Evolutionary conservation across 2,329 filamentous ascomycete species (phyloP), one percentile per base, ranked within the genome.

Genomic region (Orbilia javanica): DNA sequence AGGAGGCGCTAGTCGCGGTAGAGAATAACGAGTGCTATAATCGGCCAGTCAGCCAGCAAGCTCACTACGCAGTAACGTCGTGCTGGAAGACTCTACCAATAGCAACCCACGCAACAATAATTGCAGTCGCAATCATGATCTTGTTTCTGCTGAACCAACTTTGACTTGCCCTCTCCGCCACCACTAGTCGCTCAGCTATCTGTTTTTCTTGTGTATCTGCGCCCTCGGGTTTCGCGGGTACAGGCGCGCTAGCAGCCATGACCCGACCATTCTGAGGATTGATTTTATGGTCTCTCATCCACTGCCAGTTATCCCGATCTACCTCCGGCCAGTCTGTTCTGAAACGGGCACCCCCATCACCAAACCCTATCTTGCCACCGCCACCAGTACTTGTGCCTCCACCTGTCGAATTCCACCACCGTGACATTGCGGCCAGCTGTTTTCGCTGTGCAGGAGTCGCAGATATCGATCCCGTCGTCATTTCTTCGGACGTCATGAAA

Each of bases 401-500:
- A 46, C 95, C 94, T 0, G 95, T 98, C 36, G 91, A 93, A 85
- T 99, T 99, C 94, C 94, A 98, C 96, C 96, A 99, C 68, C 93
- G 87, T 15, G 93, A 93, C 79, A 92, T 88, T 25, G 88, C 87
- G 0, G 96, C 94, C 62, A 94, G 89, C 82, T 91, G 88, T 83
- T 90, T 91, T 79, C 95, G 89, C 86, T 98, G 94, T 2, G 88
- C 86, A 62, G 93, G 89, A 0, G 89, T 91, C 18, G 91, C 93
- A 4, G 91, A 91, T 31, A 99, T 89, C 31, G 91, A 94, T 1
- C 96, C 96, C 0, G 96, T 98, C 0, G 96, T 99, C 92, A 98
- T 97, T 86, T 99, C 96, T 83, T 99, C 95, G 80, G 93, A 93
- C 1, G 95, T 98, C 96, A 99, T 99, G 85, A 99, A 99, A 44